Evolutionary conservation across 2,329 filamentous ascomycete genomes (phyloP).

Genomic region (Fusarium praegraminearum): DNA sequence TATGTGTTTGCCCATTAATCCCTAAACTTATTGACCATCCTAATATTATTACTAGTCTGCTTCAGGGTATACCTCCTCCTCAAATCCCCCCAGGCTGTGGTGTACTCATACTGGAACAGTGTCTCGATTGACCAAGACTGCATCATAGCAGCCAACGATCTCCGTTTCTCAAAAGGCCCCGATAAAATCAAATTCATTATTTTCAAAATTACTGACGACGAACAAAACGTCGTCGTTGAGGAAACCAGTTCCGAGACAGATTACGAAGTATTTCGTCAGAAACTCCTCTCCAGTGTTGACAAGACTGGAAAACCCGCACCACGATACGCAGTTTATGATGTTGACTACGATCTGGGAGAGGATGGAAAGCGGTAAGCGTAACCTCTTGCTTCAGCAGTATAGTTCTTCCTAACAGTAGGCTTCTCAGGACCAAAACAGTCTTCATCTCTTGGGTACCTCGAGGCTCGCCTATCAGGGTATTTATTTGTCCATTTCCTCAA

Average conservation of each 20-base stretch:
- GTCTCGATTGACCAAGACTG: slow-evolving; percentile 32
- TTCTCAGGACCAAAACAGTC: slow-evolving; percentile 25
- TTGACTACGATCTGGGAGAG: slow-evolving; percentile 37
- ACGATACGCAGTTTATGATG: slow-evolving; percentile 37
- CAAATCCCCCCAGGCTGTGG: background rate
- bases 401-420: background rate
- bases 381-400: rapidly evolving
- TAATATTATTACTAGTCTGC: background rate
- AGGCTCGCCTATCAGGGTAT: slow-evolving; percentile 32
- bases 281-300: slow-evolving; percentile 20
- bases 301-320: slow-evolving; percentile 21
- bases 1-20: background rate
- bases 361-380: slow-evolving; percentile 28
- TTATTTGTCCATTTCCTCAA: background rate
- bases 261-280: slow-evolving; percentile 34
- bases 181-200: slow-evolving; percentile 31
- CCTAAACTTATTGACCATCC: rapidly evolving
- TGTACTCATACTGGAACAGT: slow-evolving; percentile 1
- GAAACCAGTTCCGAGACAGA: slow-evolving; percentile 15
- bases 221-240: slow-evolving; percentile 30
- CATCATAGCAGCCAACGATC: slow-evolving; percentile 22
- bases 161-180: slow-evolving; percentile 15
- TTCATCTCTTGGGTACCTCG: slow-evolving; percentile 41
- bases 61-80: slow-evolving; percentile 5
- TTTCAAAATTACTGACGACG: slow-evolving; percentile 35